phyloP scores from a whole-genome alignment of 116 monocot genomes.

The Papilionanthe hybrid region DNA sequence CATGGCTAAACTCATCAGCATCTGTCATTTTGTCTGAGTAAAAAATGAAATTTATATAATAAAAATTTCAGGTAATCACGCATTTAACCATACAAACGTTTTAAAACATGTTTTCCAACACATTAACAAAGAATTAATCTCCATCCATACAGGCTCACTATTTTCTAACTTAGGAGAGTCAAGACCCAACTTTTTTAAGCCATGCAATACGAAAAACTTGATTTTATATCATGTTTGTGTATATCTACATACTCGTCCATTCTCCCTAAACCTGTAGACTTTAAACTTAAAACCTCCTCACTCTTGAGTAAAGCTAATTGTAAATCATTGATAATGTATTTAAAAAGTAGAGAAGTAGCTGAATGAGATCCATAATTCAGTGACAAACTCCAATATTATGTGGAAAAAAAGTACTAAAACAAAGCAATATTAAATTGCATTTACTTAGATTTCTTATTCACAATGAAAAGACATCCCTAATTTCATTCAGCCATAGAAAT shows the following conservation, averaged over 20 bases:
- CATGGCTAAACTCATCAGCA: not conserved
- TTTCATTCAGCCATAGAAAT: not conserved
- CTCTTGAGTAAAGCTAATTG: not conserved
- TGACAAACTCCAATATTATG: not conserved
- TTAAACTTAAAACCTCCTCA: not conserved
- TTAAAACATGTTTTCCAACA: not conserved
- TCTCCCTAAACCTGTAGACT: not conserved
- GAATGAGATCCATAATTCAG: not conserved
- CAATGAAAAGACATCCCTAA: not conserved
- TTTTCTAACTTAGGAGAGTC: not conserved
- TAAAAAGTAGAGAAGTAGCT: not conserved
- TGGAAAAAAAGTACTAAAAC: not conserved
- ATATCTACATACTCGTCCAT: too few relatives aligned
- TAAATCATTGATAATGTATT: not conserved
- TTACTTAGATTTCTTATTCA: not conserved
- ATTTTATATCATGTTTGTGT: not conserved
- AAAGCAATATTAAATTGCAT: not conserved
- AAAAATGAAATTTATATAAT: not conserved
- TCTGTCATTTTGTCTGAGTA: not conserved
- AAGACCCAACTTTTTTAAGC: not conserved
- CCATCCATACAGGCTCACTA: not conserved
- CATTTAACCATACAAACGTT: not conserved
- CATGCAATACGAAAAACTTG: not conserved
- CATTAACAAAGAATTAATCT: not conserved
- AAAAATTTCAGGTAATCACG: not conserved